Conservation (phyloP, 2,329 filamentous ascomycete genomes). For the Ciborinia camelliae region DNA sequence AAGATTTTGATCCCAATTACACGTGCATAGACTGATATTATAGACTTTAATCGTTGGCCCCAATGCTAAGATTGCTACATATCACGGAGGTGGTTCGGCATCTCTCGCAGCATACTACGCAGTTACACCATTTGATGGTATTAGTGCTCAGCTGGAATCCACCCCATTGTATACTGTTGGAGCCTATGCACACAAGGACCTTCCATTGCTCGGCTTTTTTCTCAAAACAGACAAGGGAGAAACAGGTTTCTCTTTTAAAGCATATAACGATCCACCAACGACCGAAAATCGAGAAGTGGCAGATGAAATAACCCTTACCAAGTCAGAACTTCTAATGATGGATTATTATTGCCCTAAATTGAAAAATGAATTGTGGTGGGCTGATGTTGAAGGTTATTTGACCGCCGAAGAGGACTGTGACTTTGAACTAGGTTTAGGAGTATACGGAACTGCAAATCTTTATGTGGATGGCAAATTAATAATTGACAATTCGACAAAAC, state of each 20-base stretch:
- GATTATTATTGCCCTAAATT: constrained; percentile 46
- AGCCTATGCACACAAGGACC: constrained; percentile 59
- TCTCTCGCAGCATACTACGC: constrained; percentile 61
- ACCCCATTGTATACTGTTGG: constrained; percentile 52
- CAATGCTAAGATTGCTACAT: constrained; percentile 54
- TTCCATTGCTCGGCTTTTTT: constrained; percentile 47
- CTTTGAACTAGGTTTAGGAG: constrained; percentile 40
- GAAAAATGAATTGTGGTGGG: constrained; percentile 39
- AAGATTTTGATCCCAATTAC: constrained; percentile 54
- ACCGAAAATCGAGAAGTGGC: constrained; percentile 47
- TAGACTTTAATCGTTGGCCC: constrained; percentile 54
- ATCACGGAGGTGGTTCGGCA: constrained; percentile 63
- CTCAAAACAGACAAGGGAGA: constrained; percentile 52
- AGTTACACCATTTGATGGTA: constrained; percentile 69
- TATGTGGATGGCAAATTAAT: constrained; percentile 38
- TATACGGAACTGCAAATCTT: constrained; percentile 39
- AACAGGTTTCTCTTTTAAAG: constrained; percentile 57
- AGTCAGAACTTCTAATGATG: constrained; percentile 47
- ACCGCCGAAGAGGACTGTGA: constrained; percentile 34
- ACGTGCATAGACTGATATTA: constrained; percentile 25
- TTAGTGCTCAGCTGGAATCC: constrained; percentile 38
- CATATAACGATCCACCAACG: constrained; percentile 58
- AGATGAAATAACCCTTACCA: constrained; percentile 47
- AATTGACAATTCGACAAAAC: constrained; percentile 38
- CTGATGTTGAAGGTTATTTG: constrained; percentile 39